Evolutionary conservation across 345 rosid species (phyloP).

Genomic region (Reutealis trisperma): DNA sequence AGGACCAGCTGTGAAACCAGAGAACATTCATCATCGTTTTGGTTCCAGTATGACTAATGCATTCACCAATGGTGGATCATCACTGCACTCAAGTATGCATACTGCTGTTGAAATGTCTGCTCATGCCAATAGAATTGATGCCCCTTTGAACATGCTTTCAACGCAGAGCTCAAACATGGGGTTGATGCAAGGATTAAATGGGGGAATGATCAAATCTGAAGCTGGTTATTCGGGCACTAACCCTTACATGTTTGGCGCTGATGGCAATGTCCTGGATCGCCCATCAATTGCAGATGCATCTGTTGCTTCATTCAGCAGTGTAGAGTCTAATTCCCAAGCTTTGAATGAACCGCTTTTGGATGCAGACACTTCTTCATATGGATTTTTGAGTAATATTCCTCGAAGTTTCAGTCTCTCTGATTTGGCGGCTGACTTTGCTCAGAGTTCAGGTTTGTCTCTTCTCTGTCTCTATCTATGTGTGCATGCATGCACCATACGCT

Average conservation of each 20-base stretch:
- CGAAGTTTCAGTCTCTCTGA: constrained; percentile 91
- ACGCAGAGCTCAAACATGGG: constrained; percentile 67
- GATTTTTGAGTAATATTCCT: constrained; percentile 78
- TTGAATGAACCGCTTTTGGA: constrained; percentile 69
- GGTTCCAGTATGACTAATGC: constrained; percentile 54
- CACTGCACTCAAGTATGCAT: constrained; percentile 57
- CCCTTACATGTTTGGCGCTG: constrained; percentile 70
- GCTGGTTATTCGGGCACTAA: constrained; percentile 64
- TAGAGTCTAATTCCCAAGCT: constrained; percentile 74
- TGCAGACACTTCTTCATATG: constrained; percentile 69
- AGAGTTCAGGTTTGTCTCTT: constrained; percentile 74
- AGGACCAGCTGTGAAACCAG: constrained; percentile 55
- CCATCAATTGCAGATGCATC: constrained; percentile 67
- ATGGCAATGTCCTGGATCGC: constrained; percentile 65
- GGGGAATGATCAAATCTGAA: constrained; percentile 81
- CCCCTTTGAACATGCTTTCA: constrained; percentile 57
- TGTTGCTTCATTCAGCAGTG: constrained; percentile 68
- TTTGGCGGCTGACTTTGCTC: constrained; percentile 82
- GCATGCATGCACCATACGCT: too few species aligned
- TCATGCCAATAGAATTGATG: constrained; percentile 64
- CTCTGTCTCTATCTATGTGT: neutral
- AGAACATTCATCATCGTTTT: constrained; percentile 56
- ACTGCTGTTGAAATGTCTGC: constrained; percentile 70
- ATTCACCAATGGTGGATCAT: constrained; percentile 69
- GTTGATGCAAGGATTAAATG: constrained; percentile 79